phyloP scores from a whole-genome alignment of 495 filamentous ascomycete species.

The Pseudevernia furfuracea region DNA sequence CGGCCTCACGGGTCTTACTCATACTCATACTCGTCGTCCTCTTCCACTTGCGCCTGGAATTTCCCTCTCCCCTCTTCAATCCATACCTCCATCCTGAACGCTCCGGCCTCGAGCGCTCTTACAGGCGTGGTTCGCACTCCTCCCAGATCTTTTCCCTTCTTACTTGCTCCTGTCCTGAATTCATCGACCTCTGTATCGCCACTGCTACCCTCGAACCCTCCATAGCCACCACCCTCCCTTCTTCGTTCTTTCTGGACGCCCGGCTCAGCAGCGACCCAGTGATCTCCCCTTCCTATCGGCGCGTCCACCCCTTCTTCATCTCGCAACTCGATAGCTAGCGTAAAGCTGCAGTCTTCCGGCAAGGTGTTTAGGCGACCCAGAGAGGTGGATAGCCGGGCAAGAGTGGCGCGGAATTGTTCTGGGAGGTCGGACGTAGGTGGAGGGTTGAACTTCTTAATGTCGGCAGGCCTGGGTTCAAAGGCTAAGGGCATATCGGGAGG shows the following conservation, averaged over 20 bases:
- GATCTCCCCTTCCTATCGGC: slow-evolving; percentile 59
- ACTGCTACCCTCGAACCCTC: slow-evolving; percentile 1
- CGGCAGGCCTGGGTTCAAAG: slow-evolving; percentile 14
- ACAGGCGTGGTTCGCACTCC: slow-evolving; percentile 41
- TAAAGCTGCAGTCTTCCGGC: slow-evolving; percentile 74
- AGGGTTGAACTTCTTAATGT: slow-evolving; percentile 15
- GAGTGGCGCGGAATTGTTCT: slow-evolving; percentile 61
- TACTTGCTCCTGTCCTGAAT: slow-evolving; percentile 27
- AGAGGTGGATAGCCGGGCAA: slow-evolving; percentile 43
- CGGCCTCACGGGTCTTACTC: slow-evolving; percentile 1
- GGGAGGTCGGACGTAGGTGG: slow-evolving; percentile 49
- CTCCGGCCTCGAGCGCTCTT: slow-evolving; percentile 47
- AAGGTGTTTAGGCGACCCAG: slow-evolving; percentile 56
- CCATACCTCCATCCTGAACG: slow-evolving; percentile 49
- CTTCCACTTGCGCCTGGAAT: slow-evolving; percentile 31
- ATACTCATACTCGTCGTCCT: slow-evolving; percentile 7
- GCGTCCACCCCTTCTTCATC: slow-evolving; percentile 63
- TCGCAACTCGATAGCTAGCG: slow-evolving; percentile 75
- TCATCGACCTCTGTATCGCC: slow-evolving; percentile 29
- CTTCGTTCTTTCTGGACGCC: slow-evolving; percentile 29
- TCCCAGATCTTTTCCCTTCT: slow-evolving; percentile 29
- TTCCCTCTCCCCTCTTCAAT: slow-evolving; percentile 51
- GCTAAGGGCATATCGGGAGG: not conserved
- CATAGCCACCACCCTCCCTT: slow-evolving; percentile 16
- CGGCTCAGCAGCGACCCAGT: slow-evolving; percentile 49